These are phyloP conservation scores for Wallacemonas sp. DNA, from an alignment of 208 protist species.

Conservation along the genomic window DNA sequence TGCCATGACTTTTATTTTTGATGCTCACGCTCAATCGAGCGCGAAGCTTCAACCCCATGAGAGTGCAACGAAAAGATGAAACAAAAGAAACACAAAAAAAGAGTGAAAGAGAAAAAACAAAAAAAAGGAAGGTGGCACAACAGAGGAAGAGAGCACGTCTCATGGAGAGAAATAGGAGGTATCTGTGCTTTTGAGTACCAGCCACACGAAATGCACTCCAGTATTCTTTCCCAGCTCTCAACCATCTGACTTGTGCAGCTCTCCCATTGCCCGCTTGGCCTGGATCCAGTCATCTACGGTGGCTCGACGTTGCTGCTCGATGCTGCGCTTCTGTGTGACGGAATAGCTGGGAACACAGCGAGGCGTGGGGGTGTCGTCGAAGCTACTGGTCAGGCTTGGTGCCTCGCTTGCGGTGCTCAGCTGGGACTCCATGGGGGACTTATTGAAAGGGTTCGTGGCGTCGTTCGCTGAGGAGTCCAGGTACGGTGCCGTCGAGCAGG, in stretches of 20 bases:
- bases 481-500: not conserved
- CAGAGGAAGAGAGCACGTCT: no score
- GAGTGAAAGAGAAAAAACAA: not conserved
- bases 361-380: constrained; percentile 1
- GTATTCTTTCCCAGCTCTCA: not conserved
- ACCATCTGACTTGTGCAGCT: not conserved
- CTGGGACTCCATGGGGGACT: constrained; percentile 11
- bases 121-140: no score
- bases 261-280: constrained; percentile 29
- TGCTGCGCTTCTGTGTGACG: constrained; percentile 29
- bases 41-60: no score
- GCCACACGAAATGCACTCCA: no score
- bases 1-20: not conserved
- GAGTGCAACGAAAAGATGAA: no score
- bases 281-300: constrained; percentile 41
- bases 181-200: no score
- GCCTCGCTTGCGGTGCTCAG: not conserved
- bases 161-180: no score
- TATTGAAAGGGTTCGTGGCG: constrained; percentile 1
- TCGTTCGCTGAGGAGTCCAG: not conserved
- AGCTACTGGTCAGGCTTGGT: constrained; percentile 2
- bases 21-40: no score
- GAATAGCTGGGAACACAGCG: constrained; percentile 20
- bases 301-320: constrained; percentile 38
- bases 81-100: constrained; percentile 5